These are phyloP conservation scores for Papilionanthe hybrid DNA, from an alignment of 116 monocot genomes.

Conservation along the genomic window DNA sequence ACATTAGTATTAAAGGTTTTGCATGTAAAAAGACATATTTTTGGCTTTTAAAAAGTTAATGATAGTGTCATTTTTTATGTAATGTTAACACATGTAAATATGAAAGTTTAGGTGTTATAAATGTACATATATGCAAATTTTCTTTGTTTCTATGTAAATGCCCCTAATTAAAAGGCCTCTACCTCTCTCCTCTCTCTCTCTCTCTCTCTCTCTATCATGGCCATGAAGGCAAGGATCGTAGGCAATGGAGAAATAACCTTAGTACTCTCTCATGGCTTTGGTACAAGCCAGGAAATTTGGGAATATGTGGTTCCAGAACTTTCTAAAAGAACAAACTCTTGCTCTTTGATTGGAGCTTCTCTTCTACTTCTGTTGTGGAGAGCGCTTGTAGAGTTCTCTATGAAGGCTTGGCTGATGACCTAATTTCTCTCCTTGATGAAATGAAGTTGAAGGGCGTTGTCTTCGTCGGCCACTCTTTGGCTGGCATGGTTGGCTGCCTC, in stretches of 20 bases:
- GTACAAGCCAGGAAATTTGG: conserved; percentile 59
- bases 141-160: too few species aligned
- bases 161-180: too few species aligned
- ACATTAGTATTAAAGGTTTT: too few species aligned
- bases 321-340: conserved; percentile 29
- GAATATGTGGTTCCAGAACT: conserved; percentile 42
- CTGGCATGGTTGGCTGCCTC: conserved; percentile 77
- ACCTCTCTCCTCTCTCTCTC: too few species aligned
- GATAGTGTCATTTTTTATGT: too few species aligned
- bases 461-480: conserved; percentile 78
- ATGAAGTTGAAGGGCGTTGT: conserved; percentile 32
- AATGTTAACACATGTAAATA: too few species aligned
- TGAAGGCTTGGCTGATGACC: conserved; percentile 43
- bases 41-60: too few species aligned
- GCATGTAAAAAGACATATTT: too few species aligned
- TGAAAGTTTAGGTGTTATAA: too few species aligned
- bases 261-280: conserved; percentile 74
- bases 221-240: conserved; percentile 39
- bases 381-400: conserved; percentile 11
- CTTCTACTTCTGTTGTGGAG: conserved; percentile 12
- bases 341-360: conserved; percentile 75
- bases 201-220: neutral
- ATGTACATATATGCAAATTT: too few species aligned
- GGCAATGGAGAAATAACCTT: conserved; percentile 45
- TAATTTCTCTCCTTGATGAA: conserved; percentile 52